These are phyloP conservation scores for Phytophthora pluvialis DNA, from an alignment of 352 stramenopile species.

Conservation along the genomic window DNA sequence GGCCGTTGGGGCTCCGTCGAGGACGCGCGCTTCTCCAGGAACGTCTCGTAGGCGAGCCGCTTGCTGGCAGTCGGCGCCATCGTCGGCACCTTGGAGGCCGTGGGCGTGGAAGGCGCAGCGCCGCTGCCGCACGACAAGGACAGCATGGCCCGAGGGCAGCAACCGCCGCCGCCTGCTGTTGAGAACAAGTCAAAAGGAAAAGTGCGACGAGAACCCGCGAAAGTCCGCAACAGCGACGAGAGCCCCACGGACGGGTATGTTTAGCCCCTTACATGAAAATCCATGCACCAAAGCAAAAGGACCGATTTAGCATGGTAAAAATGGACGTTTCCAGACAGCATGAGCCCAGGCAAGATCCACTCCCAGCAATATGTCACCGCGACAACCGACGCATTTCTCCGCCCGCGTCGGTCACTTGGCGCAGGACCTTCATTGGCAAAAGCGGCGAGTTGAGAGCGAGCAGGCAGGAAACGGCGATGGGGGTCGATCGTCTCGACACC, in stretches of 20 bases:
- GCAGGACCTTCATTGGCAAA: slow-evolving; percentile 12
- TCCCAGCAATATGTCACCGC: slow-evolving; percentile 14
- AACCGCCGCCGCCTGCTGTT: neutral
- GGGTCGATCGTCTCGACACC: neutral
- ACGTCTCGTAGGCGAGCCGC: slow-evolving; percentile 43
- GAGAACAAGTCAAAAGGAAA: slow-evolving; percentile 23
- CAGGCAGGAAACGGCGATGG: too few species aligned
- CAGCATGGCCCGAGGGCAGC: slow-evolving; percentile 20
- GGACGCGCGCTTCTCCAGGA: slow-evolving; percentile 33
- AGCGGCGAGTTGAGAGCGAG: neutral
- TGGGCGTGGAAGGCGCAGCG: slow-evolving; percentile 29
- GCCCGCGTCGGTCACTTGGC: neutral
- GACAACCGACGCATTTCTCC: slow-evolving; percentile 16
- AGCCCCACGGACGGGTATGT: neutral
- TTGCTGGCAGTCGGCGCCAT: slow-evolving; percentile 8
- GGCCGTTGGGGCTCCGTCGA: slow-evolving; percentile 6
- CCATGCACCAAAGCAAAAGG: neutral
- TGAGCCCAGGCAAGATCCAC: slow-evolving; percentile 22
- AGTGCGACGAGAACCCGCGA: slow-evolving; percentile 17
- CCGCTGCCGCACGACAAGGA: slow-evolving; percentile 33
- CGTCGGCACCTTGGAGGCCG: slow-evolving; percentile 8
- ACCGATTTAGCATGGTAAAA: slow-evolving; percentile 34
- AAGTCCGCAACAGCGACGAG: slow-evolving; percentile 10
- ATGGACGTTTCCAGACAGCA: neutral
- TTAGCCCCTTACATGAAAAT: neutral